Percentiles rank a stretch among this genome's conserved stretches.
phyloP scores from a whole-genome alignment of 2,329 filamentous ascomycete genomes.

The Pestalotiopsis sp. region DNA sequence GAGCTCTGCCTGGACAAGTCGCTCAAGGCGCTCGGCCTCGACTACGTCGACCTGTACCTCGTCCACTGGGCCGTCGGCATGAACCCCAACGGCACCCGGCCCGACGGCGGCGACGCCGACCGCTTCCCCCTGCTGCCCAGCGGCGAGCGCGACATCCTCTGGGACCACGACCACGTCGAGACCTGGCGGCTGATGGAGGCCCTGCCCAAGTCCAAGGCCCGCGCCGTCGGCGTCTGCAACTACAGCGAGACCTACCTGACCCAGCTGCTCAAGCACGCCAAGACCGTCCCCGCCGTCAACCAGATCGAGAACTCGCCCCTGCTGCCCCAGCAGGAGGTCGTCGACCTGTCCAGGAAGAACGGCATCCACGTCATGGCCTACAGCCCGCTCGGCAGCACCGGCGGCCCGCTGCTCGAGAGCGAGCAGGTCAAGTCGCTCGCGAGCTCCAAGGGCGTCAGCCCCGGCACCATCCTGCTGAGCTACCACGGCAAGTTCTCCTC shows the following conservation, averaged over 20 bases:
- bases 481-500: conserved; percentile 64
- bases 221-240: conserved; percentile 58
- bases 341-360: conserved; percentile 67
- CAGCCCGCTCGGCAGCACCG: conserved; percentile 65
- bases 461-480: conserved; percentile 68
- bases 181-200: conserved; percentile 80
- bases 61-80: conserved; percentile 84
- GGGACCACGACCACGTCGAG: conserved; percentile 68
- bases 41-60: conserved; percentile 81
- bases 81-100: conserved; percentile 67
- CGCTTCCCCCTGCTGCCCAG: conserved; percentile 75
- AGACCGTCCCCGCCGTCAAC: conserved; percentile 66
- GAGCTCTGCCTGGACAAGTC: conserved; percentile 73
- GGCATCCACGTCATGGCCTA: conserved; percentile 75
- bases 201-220: conserved; percentile 58
- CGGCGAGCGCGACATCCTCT: conserved; percentile 73
- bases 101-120: conserved; percentile 61
- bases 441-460: conserved; percentile 61
- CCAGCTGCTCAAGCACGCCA: conserved; percentile 51
- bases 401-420: conserved; percentile 64
- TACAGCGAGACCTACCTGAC: conserved; percentile 59
- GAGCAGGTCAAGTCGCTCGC: conserved; percentile 65
- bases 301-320: conserved; percentile 76
- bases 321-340: conserved; percentile 72
- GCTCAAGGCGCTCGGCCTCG: conserved; percentile 71